Evolutionary conservation across 2,329 filamentous ascomycete genomes (phyloP), one percentile per base, ranked within the genome.

Genomic region (Colletotrichum sp.): DNA sequence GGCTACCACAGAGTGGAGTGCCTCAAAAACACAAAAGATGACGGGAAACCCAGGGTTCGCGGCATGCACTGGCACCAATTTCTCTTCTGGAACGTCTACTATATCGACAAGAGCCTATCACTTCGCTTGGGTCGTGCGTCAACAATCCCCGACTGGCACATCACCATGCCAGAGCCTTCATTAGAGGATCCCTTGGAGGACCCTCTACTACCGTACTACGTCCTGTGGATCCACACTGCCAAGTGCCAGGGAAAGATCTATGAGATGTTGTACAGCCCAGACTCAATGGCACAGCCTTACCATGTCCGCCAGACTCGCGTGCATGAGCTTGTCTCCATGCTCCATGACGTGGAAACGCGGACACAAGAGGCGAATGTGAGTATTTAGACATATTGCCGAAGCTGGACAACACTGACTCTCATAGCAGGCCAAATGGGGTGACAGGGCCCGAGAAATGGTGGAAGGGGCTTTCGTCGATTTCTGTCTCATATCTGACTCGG

Each of bases 71-170:
- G 84, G 81, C 6, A 78, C 65, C 73, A 76, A 18, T 76, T 85
- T 2, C 79, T 92, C 9, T 93, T 93, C 79, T 93, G 91, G 91
- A 86, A 84, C 57, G 82, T 90, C 0, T 93, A 92, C 76, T 87
- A 88, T 65, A 82, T 92, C n/a, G 89, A 92, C 76, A 91, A 90
- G 72, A 87, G 87, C 18, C 83, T 92, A 12, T 89, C 90, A 0
- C 85, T 93, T 4, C 87, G 90, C 4, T 82, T 92, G 4, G 91
- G 91, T 0, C 86, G 86, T 8, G 84, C 89, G 0, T 88, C 90
- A 0, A 86, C 87, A 6, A 87, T 93, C 2, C 90, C 90, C 34
- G 90, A 92, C 78, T 92, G 89, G 81, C 91, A 92, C 76, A 89
- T 92, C 74, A 90, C 82, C 21, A 82, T 84, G n/a, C 73, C 73